phyloP scores from a whole-genome alignment of 2,329 filamentous ascomycete genomes.

The Penicillium sp. region DNA sequence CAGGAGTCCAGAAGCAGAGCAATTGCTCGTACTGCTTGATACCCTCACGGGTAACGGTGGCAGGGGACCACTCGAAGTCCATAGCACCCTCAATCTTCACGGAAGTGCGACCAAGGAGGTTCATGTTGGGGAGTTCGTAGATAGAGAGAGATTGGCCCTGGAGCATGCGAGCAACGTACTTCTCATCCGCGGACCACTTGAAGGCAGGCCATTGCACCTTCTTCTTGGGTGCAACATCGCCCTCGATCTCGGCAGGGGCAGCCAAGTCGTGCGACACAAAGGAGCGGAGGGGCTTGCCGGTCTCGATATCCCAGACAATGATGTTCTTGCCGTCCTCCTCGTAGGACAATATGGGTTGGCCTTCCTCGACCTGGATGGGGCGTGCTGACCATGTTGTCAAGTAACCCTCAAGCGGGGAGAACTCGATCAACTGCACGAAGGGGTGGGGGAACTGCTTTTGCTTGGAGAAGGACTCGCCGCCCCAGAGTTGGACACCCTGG shows the following conservation, averaged over 20 bases:
- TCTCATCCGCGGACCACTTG: slow-evolving; percentile 98
- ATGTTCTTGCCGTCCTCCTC: slow-evolving; percentile 99
- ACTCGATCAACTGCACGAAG: slow-evolving; percentile 92
- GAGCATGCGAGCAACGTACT: slow-evolving; percentile 90
- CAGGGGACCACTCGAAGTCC: slow-evolving; percentile 97
- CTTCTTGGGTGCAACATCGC: slow-evolving; percentile 70
- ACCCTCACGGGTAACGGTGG: slow-evolving; percentile 75
- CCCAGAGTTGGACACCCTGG: slow-evolving; percentile 97
- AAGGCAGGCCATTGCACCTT: slow-evolving; percentile 98
- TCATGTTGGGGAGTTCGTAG: slow-evolving; percentile 87
- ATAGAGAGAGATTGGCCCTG: slow-evolving; percentile 86
- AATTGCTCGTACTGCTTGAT: slow-evolving; percentile 93
- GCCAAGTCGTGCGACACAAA: slow-evolving; percentile 82
- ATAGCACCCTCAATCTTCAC: slow-evolving; percentile 96
- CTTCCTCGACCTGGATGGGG: slow-evolving; percentile 87
- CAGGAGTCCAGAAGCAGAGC: slow-evolving; percentile 97
- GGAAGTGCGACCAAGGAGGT: slow-evolving; percentile 81
- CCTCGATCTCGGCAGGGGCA: slow-evolving; percentile 56
- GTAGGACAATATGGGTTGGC: slow-evolving; percentile 76
- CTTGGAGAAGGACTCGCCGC: slow-evolving; percentile 81
- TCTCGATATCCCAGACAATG: slow-evolving; percentile 95
- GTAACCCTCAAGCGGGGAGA: slow-evolving; percentile 90
- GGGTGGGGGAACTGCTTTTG: slow-evolving; percentile 93
- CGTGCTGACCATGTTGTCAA: slow-evolving; percentile 95
- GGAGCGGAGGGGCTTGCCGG: slow-evolving; percentile 83